Conservation (phyloP, 2,329 filamentous ascomycete genomes). For the Aureobasidium sp. region DNA sequence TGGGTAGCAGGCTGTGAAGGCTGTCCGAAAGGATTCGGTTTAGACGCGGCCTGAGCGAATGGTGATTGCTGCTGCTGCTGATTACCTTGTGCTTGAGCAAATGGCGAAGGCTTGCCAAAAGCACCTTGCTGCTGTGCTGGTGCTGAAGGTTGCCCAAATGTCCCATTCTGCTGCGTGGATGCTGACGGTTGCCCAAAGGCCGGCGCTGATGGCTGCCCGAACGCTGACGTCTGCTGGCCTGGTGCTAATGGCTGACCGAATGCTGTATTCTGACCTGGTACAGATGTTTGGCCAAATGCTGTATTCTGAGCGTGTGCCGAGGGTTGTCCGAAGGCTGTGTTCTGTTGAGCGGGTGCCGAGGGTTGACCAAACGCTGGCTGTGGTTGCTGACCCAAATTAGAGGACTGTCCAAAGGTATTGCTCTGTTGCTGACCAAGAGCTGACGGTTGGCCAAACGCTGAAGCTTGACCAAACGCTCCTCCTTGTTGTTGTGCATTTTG, state of each 20-base stretch:
- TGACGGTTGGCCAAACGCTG: conserved; percentile 23
- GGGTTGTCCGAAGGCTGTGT: conserved; percentile 25
- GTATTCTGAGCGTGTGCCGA: conserved; percentile 18
- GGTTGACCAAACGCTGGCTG: conserved; percentile 26
- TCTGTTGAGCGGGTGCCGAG: conserved; percentile 17
- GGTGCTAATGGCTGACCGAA: conserved; percentile 1
- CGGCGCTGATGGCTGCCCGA: conserved; percentile 17
- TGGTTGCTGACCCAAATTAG: conserved; percentile 16
- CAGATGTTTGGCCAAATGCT: conserved; percentile 21
- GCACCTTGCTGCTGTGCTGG: conserved; percentile 14
- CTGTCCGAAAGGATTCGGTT: conserved; percentile 19
- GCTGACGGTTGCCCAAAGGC: conserved; percentile 13
- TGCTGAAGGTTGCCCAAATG: conserved; percentile 26
- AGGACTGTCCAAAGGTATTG: conserved; percentile 23
- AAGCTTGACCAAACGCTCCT: not conserved
- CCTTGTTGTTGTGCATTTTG: not conserved
- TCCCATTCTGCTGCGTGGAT: conserved; percentile 11
- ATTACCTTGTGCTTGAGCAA: conserved; percentile 14
- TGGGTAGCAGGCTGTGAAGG: not conserved
- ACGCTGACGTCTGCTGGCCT: not conserved
- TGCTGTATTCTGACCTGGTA: not conserved
- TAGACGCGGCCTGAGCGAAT: conserved; percentile 17
- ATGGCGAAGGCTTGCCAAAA: conserved; percentile 17
- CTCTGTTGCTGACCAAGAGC: conserved; percentile 14
- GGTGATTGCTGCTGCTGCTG: conserved; percentile 13